Base-by-base conservation (phyloP, 2,329 filamentous ascomycete genomes). In the Teratosphaeria pseudoeucalypti region DNA sequence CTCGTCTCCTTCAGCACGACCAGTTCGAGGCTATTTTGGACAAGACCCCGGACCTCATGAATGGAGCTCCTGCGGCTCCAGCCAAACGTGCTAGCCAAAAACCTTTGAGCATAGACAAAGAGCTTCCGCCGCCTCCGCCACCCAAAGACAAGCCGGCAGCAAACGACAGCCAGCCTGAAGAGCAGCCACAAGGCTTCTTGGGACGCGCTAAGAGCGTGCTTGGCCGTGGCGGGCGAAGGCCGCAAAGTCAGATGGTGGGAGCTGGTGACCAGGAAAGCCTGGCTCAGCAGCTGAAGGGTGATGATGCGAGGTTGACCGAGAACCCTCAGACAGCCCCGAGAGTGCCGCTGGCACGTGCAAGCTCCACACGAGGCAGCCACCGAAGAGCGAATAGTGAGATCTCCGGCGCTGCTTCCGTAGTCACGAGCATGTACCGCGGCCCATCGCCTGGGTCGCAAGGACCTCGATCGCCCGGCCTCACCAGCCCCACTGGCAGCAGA, bases 1-100 rank as follows among this genome's bases (percentile, higher is more conserved):
- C 94, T 73, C 88, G 94, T 59, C 84, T 99, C 53, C 82, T 99
- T 63, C 89, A 95, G 71, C 89, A 96, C 75, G 89, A 95, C 70
- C 92, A 95, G 66, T 97, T 96, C 66, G 92, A 99, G 76, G 86
- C 90, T 63, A 95, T 97, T 62, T 81, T 96, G 49, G 90, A 95
- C 72, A 88, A 90, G 73, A 89, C 87, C 9, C 83, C 84, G 57
- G 83, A 87, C 59, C 77, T 79, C 64, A 84, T 85, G 67, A 76
- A 78, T 29, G 77, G 78, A 29, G 69, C 73, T 14, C 62, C 70
- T 3, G 60, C 66, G 32, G 66, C 71, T 23, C 39, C 19, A 70
- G 71, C 56, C 59, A 67, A 39, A 19, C 19, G 19, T 52, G 56
- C 27, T n/a, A 39, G 12, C 34, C 27, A 6, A 14, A 39, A 16